Evolutionary conservation across 345 rosid species (phyloP).

Genomic region (Gossypium mustelinum): DNA sequence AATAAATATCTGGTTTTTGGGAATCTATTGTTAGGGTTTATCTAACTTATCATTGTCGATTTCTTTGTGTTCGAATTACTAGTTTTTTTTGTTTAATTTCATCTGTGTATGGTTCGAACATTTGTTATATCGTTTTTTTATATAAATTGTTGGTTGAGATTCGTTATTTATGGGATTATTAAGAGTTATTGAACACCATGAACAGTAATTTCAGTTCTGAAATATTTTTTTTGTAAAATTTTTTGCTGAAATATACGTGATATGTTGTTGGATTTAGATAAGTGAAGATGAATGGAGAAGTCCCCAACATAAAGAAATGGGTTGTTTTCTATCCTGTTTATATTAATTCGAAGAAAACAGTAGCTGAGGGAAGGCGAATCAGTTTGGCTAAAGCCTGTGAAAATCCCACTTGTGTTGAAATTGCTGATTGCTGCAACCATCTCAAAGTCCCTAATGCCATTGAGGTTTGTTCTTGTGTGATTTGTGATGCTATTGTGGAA

Average conservation of each 20-base stretch:
- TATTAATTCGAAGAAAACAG: constrained; percentile 85
- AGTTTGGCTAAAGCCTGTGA: constrained; percentile 67
- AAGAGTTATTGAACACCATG: neutral
- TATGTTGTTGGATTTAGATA: neutral
- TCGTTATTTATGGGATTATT: neutral
- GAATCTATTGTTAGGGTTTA: constrained; percentile 6
- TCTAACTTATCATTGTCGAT: neutral
- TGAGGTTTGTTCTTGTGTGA: constrained; percentile 48
- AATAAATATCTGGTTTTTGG: neutral
- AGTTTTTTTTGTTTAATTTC: neutral
- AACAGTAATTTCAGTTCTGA: neutral
- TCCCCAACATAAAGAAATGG: constrained; percentile 61
- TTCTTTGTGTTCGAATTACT: neutral
- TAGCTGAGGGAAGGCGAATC: constrained; percentile 84
- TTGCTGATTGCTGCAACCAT: constrained; percentile 75
- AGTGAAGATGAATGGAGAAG: constrained; percentile 42
- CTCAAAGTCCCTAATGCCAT: constrained; percentile 62
- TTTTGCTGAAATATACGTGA: neutral
- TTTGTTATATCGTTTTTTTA: neutral
- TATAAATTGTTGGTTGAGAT: neutral
- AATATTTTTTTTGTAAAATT: neutral
- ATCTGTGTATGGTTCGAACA: neutral
- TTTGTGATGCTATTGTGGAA: constrained; percentile 1
- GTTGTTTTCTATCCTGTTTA: constrained; percentile 77
- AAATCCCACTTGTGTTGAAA: constrained; percentile 79